Percentiles rank a stretch among this genome's conserved stretches.
Evolutionary conservation across 257 asterid species (phyloP).

Genomic region (Nicotiana attenuata): DNA sequence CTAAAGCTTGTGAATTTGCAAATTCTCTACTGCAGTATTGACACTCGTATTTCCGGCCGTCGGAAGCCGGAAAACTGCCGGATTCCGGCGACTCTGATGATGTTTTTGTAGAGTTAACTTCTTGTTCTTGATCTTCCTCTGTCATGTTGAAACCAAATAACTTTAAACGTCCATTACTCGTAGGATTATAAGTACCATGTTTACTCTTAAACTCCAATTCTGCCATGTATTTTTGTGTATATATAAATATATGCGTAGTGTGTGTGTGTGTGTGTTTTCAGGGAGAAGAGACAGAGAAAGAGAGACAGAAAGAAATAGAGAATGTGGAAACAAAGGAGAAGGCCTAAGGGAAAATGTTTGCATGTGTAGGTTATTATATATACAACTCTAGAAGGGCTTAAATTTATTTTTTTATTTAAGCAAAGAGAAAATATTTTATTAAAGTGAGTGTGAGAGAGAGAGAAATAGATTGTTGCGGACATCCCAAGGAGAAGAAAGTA

Average conservation of each 20-base stretch:
- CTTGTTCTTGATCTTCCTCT: conserved; percentile 37
- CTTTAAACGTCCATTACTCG: conserved; percentile 44
- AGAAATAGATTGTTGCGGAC: conserved; percentile 42
- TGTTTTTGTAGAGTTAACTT: conserved; percentile 35
- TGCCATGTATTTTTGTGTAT: conserved; percentile 30
- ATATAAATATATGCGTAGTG: neutral
- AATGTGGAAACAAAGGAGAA: conserved; percentile 3
- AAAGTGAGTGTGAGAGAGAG: conserved; percentile 12
- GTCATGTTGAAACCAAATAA: conserved; percentile 78
- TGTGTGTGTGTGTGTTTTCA: neutral
- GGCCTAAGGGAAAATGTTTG: conserved; percentile 26
- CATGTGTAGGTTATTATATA: conserved; percentile 59
- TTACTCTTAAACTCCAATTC: conserved; percentile 44
- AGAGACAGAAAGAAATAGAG: conserved; percentile 16
- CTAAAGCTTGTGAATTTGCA: conserved; percentile 92
- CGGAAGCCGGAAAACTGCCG: conserved; percentile 34
- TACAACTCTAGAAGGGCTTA: conserved; percentile 28
- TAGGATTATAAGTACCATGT: conserved; percentile 22
- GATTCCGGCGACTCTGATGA: conserved; percentile 39
- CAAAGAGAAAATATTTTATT: neutral
- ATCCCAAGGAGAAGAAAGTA: conserved; percentile 44
- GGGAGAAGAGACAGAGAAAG: neutral
- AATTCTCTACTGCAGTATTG: conserved; percentile 90
- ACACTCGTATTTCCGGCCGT: conserved; percentile 91
- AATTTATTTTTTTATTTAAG: neutral